Evolutionary conservation across 345 rosid species (phyloP), one percentile per base, ranked within the genome.

Genomic region (Kernera saxatilis): DNA sequence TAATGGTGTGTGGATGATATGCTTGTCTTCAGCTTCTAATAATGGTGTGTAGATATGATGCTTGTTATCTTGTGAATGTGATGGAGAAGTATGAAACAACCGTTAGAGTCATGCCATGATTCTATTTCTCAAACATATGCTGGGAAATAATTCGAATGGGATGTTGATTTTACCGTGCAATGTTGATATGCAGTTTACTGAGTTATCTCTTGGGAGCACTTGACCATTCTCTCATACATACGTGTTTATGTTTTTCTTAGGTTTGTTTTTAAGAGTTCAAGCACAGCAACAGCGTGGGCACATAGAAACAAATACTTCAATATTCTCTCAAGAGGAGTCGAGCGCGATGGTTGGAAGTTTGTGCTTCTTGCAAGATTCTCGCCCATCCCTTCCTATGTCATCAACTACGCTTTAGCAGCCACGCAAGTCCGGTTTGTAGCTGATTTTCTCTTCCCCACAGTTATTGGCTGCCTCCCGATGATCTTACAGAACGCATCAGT

Each of bases 361-460:
- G 96, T 91, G 54, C 88, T 93, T 67, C 96, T 93, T 14, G 97
- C 98, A 12, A 91, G 96, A 45, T 93, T 93, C 86, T 91, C 98
- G 1, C 98, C 97, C 30, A 82, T 93, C 60, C 97, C 97, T 14
- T 93, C 97, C 0, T 93, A 87, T 29, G 79, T 91, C 57, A 89
- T 89, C 49, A 93, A 93, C 82, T 93, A 93, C 68, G 96, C 89
- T 26, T 82, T 93, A 51, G 96, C 97, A 14, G 97, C 98, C 39
- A 91, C 98, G 19, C 73, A 85, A 11, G 88, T 93, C 30, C 77
- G 89, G 71, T 93, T 91, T 66, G 2, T 89, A n/a, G 69, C 84
- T 66, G 97, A 93, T 80, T 93, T 93, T 74, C 84, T 93, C 26
- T 86, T 93, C 33, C 97, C 98, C 0, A 89, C 98, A 0, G 80